phyloP scores from a whole-genome alignment of 1,284 basidiomycete species.

The Ganoderma meredithae region DNA sequence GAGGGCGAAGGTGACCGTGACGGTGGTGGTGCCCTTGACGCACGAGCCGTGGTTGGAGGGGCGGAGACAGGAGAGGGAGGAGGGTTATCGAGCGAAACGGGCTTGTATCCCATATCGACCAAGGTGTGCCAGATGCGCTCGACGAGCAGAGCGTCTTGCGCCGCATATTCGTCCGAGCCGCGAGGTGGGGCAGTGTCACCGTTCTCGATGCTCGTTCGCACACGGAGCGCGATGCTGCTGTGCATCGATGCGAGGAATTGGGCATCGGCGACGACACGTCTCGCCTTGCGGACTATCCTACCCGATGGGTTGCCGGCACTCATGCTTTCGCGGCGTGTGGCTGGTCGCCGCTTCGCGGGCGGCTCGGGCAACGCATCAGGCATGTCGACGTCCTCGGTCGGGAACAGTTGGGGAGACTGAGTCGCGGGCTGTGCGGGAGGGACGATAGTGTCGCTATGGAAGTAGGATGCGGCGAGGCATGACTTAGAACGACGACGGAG shows the following conservation, averaged over 20 bases:
- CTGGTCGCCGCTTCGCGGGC: slow-evolving; percentile 17
- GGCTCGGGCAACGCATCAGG: slow-evolving; percentile 15
- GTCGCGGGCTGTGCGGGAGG: neutral
- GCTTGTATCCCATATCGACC: slow-evolving; percentile 42
- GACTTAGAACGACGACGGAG: slow-evolving; percentile 36
- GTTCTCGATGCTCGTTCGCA: slow-evolving; percentile 22
- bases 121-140: slow-evolving; percentile 42
- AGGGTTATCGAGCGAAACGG: slow-evolving; percentile 32
- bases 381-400: slow-evolving; percentile 4
- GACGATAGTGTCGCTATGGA: slow-evolving; percentile 28
- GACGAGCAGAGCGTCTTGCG: slow-evolving; percentile 43
- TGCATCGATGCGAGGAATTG: slow-evolving; percentile 51
- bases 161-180: slow-evolving; percentile 28
- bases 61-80: neutral
- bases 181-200: slow-evolving; percentile 11
- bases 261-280: slow-evolving; percentile 46
- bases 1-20: slow-evolving; percentile 3
- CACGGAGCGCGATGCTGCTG: slow-evolving; percentile 44
- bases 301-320: slow-evolving; percentile 32
- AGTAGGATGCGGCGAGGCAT: slow-evolving; percentile 36
- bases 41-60: neutral
- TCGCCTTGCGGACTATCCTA: slow-evolving; percentile 46
- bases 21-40: neutral
- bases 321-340: slow-evolving; percentile 34
- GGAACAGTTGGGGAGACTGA: neutral